phyloP scores from a whole-genome alignment of 345 rosid species.

The Rhizophora mangle region DNA sequence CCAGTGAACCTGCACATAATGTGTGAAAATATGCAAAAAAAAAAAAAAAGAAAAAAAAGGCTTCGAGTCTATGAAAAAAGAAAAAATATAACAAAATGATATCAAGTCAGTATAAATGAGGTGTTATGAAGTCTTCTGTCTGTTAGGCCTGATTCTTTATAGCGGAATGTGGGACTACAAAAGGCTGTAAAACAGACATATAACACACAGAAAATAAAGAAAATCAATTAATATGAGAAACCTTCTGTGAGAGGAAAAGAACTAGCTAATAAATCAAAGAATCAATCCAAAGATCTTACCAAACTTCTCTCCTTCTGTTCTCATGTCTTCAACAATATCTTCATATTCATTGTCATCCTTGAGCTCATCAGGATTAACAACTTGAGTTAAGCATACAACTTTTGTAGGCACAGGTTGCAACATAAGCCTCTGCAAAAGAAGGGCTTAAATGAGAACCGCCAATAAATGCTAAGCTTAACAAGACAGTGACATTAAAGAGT shows the following conservation, averaged over 20 bases:
- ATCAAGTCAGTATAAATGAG: constrained; percentile 38
- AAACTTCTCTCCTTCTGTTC: constrained; percentile 81
- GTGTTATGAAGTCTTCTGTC: constrained; percentile 76
- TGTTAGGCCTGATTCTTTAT: constrained; percentile 72
- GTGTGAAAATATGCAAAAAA: constrained; percentile 40
- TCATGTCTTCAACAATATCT: constrained; percentile 93
- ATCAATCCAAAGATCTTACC: constrained; percentile 42
- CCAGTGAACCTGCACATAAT: constrained; percentile 70
- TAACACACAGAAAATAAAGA: constrained; percentile 52
- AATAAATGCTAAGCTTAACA: constrained; percentile 1
- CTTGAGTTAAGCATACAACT: constrained; percentile 89
- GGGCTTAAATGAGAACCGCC: not conserved
- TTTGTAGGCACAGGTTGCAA: constrained; percentile 73
- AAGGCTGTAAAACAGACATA: constrained; percentile 81
- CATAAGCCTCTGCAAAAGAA: constrained; percentile 64
- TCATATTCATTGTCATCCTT: constrained; percentile 78
- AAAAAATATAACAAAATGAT: constrained; percentile 3
- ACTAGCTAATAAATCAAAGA: too few species aligned
- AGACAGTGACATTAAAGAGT: not conserved
- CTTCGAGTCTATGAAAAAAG: constrained; percentile 5
- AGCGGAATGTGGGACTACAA: constrained; percentile 63
- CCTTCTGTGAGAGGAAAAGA: too few species aligned
- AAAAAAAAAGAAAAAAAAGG: not conserved
- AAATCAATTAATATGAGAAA: constrained; percentile 27
- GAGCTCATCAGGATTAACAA: constrained; percentile 74